A percentile compares a stretch with the other conserved stretches of the same genome.
These are phyloP conservation scores for Thalassiosira oceanica DNA, from an alignment of 352 stramenopile genomes.

Conservation along the genomic window DNA sequence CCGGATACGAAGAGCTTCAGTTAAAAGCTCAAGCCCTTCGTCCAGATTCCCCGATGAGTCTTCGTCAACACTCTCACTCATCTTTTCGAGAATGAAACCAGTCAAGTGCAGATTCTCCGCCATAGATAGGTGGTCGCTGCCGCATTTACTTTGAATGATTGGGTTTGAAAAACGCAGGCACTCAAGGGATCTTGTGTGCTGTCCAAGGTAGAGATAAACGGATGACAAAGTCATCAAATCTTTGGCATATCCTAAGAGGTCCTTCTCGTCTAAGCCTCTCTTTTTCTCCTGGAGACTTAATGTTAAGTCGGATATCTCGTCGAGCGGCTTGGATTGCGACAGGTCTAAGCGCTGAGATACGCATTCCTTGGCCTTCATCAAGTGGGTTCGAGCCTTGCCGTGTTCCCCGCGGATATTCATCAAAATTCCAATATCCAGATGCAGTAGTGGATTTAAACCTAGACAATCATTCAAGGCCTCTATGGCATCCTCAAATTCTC, in stretches of 20 bases:
- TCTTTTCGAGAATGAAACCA: constrained; percentile 49
- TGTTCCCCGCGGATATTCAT: constrained; percentile 47
- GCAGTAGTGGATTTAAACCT: constrained; percentile 28
- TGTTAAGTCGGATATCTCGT: constrained; percentile 31
- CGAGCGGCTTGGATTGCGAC: constrained; percentile 16
- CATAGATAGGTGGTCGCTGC: constrained; percentile 51
- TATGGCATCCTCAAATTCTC: constrained; percentile 54
- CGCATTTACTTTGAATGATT: constrained; percentile 56
- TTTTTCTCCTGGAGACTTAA: constrained; percentile 45
- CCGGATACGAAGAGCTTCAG: constrained; percentile 56
- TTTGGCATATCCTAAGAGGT: constrained; percentile 44
- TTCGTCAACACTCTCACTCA: too few relatives aligned
- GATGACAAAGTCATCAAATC: constrained; percentile 57
- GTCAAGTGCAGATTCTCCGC: constrained; percentile 51
- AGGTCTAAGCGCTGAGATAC: constrained; percentile 28
- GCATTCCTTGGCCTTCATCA: constrained; percentile 33
- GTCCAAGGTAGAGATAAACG: constrained; percentile 37
- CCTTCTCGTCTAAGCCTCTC: constrained; percentile 26
- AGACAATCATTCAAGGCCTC: constrained; percentile 51
- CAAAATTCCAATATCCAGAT: constrained; percentile 47
- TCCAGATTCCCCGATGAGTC: constrained; percentile 22
- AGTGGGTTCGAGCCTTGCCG: constrained; percentile 36
- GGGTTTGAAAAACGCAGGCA: constrained; percentile 57
- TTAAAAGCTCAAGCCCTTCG: constrained; percentile 52
- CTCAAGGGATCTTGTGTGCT: constrained; percentile 43